These are phyloP conservation scores for Lanmaoa pseudosensibilis DNA, from an alignment of 768 basidiomycete genomes.

Conservation along the genomic window DNA sequence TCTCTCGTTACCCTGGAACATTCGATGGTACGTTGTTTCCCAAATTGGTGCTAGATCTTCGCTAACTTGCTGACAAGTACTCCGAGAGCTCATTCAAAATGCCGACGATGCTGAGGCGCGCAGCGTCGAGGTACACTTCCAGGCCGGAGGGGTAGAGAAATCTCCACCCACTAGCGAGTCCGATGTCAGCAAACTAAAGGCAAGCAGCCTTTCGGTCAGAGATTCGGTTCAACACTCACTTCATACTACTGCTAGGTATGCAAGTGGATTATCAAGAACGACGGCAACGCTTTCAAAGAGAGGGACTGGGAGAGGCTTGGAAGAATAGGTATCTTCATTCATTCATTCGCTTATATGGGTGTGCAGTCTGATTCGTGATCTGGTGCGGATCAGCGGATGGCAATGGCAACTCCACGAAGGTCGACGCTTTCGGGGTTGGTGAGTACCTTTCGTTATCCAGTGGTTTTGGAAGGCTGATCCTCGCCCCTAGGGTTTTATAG, in stretches of 20 bases:
- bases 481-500: conserved; percentile 11
- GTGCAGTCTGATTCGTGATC: not conserved
- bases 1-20: conserved; percentile 12
- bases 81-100: conserved; percentile 58
- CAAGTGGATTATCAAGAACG: conserved; percentile 12
- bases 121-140: conserved; percentile 38
- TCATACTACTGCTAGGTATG: not conserved
- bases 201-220: not conserved
- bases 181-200: not conserved
- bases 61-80: conserved; percentile 30
- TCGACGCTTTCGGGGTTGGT: conserved; percentile 15
- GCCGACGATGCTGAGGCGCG: conserved; percentile 49
- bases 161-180: not conserved
- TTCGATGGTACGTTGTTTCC: conserved; percentile 1
- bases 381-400: conserved; percentile 2
- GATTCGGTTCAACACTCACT: not conserved
- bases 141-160: conserved; percentile 21
- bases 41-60: not conserved
- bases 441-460: not conserved
- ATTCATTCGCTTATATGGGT: not conserved
- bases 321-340: conserved; percentile 8
- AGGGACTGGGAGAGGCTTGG: conserved; percentile 12
- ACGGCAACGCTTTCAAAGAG: not conserved
- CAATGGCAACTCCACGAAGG: conserved; percentile 5
- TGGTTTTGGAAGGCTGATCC: not conserved